Percentiles rank a stretch among this genome's conserved stretches.
Evolutionary conservation across 306 rosid genomes (phyloP).

Genomic region (Lathyrus oleraceus): DNA sequence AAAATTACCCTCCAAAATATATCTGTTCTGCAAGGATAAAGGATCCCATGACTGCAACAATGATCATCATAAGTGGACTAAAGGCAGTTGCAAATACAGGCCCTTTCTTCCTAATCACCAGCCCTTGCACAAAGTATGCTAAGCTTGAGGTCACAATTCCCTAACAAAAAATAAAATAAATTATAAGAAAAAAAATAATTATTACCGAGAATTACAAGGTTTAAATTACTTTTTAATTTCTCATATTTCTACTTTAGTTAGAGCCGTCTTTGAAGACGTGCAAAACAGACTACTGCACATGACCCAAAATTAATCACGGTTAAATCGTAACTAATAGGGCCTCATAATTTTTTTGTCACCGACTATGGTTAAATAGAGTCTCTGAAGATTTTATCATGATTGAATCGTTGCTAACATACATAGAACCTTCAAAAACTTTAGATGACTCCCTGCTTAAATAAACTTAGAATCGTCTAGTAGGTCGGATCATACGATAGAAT

Average conservation of each 20-base stretch:
- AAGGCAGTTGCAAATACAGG: slow-evolving; percentile 98
- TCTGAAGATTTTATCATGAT: too few relatives aligned
- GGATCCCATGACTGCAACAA: slow-evolving; percentile 90
- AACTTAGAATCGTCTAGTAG: too few relatives aligned
- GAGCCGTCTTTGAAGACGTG: too few relatives aligned
- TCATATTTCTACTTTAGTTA: not conserved
- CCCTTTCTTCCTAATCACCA: slow-evolving; percentile 81
- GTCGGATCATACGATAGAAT: too few relatives aligned
- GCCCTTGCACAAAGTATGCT: slow-evolving; percentile 93
- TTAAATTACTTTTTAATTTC: not conserved
- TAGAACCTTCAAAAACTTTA: too few relatives aligned
- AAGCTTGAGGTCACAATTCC: slow-evolving; percentile 89
- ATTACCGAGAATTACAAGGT: not conserved
- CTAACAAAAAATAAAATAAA: slow-evolving; percentile 32
- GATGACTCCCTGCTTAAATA: too few relatives aligned
- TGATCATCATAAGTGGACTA: slow-evolving; percentile 95
- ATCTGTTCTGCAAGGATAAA: slow-evolving; percentile 77
- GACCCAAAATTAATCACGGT: too few relatives aligned
- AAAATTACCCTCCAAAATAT: slow-evolving; percentile 81
- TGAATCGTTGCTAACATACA: too few relatives aligned
- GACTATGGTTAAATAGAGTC: too few relatives aligned
- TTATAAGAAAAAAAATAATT: not conserved
- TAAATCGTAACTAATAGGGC: too few relatives aligned
- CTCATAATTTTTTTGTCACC: too few relatives aligned
- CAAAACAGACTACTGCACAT: too few relatives aligned